Evolutionary conservation across 306 rosid species (phyloP), one percentile per base, ranked within the genome.

Genomic region (Argentina anserina): DNA sequence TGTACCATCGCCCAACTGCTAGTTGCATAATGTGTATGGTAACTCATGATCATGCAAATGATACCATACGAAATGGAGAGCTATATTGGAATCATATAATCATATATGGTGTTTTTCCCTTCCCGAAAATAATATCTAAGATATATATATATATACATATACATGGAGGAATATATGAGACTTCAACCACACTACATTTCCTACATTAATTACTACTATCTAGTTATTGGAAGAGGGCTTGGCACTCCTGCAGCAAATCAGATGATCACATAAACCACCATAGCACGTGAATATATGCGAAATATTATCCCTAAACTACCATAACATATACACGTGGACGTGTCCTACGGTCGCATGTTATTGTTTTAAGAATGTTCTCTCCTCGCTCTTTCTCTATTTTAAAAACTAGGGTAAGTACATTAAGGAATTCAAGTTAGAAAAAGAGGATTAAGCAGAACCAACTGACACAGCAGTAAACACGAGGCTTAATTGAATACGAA

Each of bases 201-300:
- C n/a, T n/a, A n/a, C n/a, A n/a, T n/a, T n/a, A n/a, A n/a, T n/a
- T n/a, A n/a, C n/a, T n/a, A n/a, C n/a, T n/a, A n/a, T n/a, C n/a
- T n/a, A n/a, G n/a, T n/a, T n/a, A n/a, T n/a, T n/a, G n/a, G 63
- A 75, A 74, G 36, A 58, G 63, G 63, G 20, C 26, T 20, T 15
- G n/a, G 50, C 4, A 45, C n/a, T 4, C 4, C 15, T 10, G 39
- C 68, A 70, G 76, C 75, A 84, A 56, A 76, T 71, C 47, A 73
- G 58, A 75, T 5, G 65, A 72, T 65, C 75, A 72, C 49, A 74
- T 73, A 61, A 69, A 31, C 77, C 55, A 60, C 63, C 76, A 43
- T 61, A 28, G 73, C 86, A 81, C 53, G 76, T 71, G 79, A 84
- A 82, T 43, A 73, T 64, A 70, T 82, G 76, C 78, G 71, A 59